These are phyloP conservation scores for Proliferodiscus dingleyae DNA, from an alignment of 2,329 filamentous ascomycete species.

Conservation along the genomic window DNA sequence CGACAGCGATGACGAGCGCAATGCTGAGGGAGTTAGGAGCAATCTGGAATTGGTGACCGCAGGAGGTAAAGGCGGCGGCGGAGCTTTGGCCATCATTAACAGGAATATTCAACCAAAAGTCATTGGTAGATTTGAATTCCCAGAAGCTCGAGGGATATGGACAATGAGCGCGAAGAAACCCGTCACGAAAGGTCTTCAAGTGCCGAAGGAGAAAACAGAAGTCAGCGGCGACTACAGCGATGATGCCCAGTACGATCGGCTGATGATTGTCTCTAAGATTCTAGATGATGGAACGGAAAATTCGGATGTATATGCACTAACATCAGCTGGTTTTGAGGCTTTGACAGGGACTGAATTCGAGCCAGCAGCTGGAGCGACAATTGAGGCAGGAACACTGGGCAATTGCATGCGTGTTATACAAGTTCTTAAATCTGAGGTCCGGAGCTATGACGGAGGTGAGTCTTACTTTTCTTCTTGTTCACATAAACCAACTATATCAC, in stretches of 20 bases:
- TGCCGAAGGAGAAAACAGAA: constrained; percentile 42
- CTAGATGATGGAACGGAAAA: constrained; percentile 63
- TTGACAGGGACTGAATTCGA: constrained; percentile 87
- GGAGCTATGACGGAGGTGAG: constrained; percentile 85
- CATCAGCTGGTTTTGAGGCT: constrained; percentile 68
- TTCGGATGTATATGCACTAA: constrained; percentile 72
- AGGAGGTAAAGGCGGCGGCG: constrained; percentile 60
- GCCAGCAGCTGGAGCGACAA: constrained; percentile 76
- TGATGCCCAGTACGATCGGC: constrained; percentile 66
- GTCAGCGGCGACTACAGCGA: constrained; percentile 48
- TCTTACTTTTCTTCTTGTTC: constrained; percentile 24
- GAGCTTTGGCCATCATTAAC: constrained; percentile 71
- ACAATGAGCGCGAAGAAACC: constrained; percentile 67
- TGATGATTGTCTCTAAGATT: constrained; percentile 74
- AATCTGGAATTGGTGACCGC: constrained; percentile 56
- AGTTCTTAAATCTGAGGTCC: constrained; percentile 77
- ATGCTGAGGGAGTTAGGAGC: constrained; percentile 45
- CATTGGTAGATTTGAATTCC: constrained; percentile 65
- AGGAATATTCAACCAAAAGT: constrained; percentile 70
- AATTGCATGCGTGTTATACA: constrained; percentile 78
- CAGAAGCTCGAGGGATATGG: constrained; percentile 75
- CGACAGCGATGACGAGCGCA: constrained; percentile 41
- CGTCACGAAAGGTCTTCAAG: constrained; percentile 54
- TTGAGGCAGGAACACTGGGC: constrained; percentile 82
- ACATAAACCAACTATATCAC: background rate